Conservation (phyloP, 345 rosid genomes). For the Raphanus raphanistrum region DNA sequence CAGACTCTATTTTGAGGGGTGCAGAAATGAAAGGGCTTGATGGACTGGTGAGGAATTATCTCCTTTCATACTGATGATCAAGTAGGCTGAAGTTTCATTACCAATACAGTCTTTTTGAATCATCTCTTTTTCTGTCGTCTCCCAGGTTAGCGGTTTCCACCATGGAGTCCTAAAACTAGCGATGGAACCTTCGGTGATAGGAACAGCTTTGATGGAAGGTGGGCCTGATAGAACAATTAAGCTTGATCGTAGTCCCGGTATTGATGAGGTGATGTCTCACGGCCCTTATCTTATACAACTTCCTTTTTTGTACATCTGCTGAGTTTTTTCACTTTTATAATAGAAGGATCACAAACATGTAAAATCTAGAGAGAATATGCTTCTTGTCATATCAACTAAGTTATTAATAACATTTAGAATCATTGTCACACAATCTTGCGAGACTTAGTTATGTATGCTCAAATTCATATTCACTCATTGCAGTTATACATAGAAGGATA, state of each 20-base stretch:
- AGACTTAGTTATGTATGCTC: conserved; percentile 16
- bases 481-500: conserved; percentile 95
- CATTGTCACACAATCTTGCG: conserved; percentile 8
- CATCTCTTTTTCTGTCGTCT: conserved; percentile 15
- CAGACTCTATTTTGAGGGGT: conserved; percentile 83
- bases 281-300: conserved; percentile 9
- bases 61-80: conserved; percentile 17
- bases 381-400: not conserved
- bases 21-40: conserved; percentile 93
- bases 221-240: conserved; percentile 89
- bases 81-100: not conserved
- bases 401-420: conserved; percentile 8
- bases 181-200: conserved; percentile 90
- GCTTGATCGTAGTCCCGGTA: conserved; percentile 84
- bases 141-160: conserved; percentile 79
- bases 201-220: conserved; percentile 82
- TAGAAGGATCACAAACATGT: not conserved
- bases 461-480: conserved; percentile 23
- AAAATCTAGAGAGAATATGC: not conserved
- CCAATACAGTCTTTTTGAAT: not conserved
- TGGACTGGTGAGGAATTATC: conserved; percentile 66
- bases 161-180: conserved; percentile 90
- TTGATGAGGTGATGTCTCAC: conserved; percentile 69
- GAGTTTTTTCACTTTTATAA: conserved; percentile 1
- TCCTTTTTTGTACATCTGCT: not conserved